Evolutionary conservation across 306 rosid genomes (phyloP).

Genomic region (Rubus parviflorus): DNA sequence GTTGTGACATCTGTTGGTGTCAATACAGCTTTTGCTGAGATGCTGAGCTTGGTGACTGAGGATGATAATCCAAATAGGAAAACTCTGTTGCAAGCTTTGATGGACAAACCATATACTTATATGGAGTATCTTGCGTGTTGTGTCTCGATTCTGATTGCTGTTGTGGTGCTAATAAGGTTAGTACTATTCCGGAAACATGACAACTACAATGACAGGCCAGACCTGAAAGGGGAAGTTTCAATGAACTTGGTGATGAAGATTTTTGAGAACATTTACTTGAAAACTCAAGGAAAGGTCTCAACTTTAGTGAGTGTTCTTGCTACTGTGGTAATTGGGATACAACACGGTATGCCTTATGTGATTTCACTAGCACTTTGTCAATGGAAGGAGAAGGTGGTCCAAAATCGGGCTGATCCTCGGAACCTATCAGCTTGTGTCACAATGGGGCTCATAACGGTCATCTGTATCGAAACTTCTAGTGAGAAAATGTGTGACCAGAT

Average conservation of each 20-base stretch:
- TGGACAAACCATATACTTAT: slow-evolving; percentile 42
- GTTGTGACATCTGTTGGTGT: slow-evolving; percentile 44
- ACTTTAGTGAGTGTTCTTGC: slow-evolving; percentile 37
- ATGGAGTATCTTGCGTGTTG: slow-evolving; percentile 36
- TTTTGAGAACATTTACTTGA: slow-evolving; percentile 34
- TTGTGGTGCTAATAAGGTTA: slow-evolving; percentile 48
- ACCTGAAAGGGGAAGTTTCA: slow-evolving; percentile 52
- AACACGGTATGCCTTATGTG: slow-evolving; percentile 56
- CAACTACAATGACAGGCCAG: slow-evolving; percentile 44
- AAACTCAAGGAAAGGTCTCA: slow-evolving; percentile 47
- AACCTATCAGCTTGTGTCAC: slow-evolving; percentile 61
- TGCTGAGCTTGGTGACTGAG: slow-evolving; percentile 13
- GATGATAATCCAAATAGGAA: slow-evolving; percentile 7
- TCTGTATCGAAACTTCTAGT: slow-evolving; percentile 52
- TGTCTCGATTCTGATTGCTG: slow-evolving; percentile 33
- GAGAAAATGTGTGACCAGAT: slow-evolving; percentile 21
- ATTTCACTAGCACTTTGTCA: slow-evolving; percentile 40
- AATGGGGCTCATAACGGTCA: slow-evolving; percentile 57
- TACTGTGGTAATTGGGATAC: slow-evolving; percentile 40
- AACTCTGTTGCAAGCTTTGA: slow-evolving; percentile 39
- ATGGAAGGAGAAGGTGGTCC: slow-evolving; percentile 35
- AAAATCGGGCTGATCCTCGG: slow-evolving; percentile 18
- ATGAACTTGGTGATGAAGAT: slow-evolving; percentile 25
- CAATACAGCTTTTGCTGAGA: slow-evolving; percentile 16
- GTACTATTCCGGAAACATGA: slow-evolving; percentile 31